phyloP scores from a whole-genome alignment of 1,139 yeast species.

The Kurtzmaniella natalensis region DNA sequence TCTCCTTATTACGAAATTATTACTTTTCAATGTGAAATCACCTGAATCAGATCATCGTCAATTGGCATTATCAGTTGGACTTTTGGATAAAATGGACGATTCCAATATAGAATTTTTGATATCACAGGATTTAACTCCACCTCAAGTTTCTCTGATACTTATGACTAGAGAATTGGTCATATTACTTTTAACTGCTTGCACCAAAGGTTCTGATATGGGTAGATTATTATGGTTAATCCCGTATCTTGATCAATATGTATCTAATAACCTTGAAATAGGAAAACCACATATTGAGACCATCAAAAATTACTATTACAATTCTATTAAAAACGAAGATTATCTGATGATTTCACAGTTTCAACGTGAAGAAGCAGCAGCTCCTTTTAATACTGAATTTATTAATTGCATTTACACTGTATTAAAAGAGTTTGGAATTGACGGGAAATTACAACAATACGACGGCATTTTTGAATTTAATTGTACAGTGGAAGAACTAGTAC shows the following conservation, averaged over 20 bases:
- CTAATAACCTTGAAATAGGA: constrained; percentile 9
- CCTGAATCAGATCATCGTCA: constrained; percentile 10
- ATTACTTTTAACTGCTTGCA: constrained; percentile 23
- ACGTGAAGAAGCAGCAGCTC: constrained; percentile 4
- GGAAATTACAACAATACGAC: constrained; percentile 21
- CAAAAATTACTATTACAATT: constrained; percentile 5
- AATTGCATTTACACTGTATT: constrained; percentile 15
- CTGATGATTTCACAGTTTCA: constrained; percentile 1
- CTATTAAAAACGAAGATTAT: constrained; percentile 3
- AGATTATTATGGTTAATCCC: constrained; percentile 38
- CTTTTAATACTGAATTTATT: constrained; percentile 12
- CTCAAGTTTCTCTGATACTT: constrained; percentile 14
- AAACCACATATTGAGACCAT: constrained; percentile 10
- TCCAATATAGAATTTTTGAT: constrained; percentile 12
- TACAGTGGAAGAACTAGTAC: neutral
- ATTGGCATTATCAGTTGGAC: constrained; percentile 18
- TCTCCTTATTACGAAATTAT: constrained; percentile 29
- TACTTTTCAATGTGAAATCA: constrained; percentile 19
- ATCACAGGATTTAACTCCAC: constrained; percentile 10
- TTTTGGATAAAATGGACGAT: constrained; percentile 3
- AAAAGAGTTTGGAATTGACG: constrained; percentile 20
- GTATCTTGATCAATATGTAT: constrained; percentile 28
- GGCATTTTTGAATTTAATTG: constrained; percentile 9
- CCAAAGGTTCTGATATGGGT: constrained; percentile 30
- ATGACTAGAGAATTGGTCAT: constrained; percentile 24